phyloP scores from a whole-genome alignment of 345 rosid species.

The Rubroshorea leprosula region DNA sequence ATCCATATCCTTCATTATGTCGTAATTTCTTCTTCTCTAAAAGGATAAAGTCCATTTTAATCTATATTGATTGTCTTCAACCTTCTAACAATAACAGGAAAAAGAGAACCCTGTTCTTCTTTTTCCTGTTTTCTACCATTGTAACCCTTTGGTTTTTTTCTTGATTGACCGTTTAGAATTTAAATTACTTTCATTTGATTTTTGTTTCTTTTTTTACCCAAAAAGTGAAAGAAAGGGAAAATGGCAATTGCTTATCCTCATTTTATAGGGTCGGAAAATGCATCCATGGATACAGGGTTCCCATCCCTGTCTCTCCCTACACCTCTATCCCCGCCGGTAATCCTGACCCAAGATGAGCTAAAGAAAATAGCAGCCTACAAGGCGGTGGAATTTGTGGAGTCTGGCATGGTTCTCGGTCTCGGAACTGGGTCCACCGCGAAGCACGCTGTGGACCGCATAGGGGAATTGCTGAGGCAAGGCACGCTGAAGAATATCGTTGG shows the following conservation, averaged over 20 bases:
- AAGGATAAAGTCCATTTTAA: too few relatives aligned
- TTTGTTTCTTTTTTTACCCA: neutral
- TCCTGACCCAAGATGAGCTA: constrained; percentile 18
- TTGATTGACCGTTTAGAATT: neutral
- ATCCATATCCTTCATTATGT: neutral
- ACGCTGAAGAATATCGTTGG: constrained; percentile 62
- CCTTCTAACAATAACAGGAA: too few relatives aligned
- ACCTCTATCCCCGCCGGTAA: constrained; percentile 10
- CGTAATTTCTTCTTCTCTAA: too few relatives aligned
- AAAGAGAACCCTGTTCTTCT: neutral
- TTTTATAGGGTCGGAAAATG: constrained; percentile 14
- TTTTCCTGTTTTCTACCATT: neutral
- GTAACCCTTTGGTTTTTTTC: neutral
- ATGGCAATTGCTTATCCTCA: constrained; percentile 17
- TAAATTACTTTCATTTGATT: neutral
- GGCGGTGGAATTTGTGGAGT: constrained; percentile 84
- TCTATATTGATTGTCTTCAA: neutral
- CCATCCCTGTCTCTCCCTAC: constrained; percentile 5
- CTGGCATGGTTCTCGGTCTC: constrained; percentile 95
- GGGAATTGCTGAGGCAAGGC: constrained; percentile 66
- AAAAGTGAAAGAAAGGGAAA: neutral
- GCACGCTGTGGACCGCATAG: constrained; percentile 91
- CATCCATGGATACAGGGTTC: constrained; percentile 12
- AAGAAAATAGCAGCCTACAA: constrained; percentile 43
- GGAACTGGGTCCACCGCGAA: constrained; percentile 97